Percentiles rank a stretch among this genome's conserved stretches.
Evolutionary conservation across 495 filamentous ascomycete genomes (phyloP).

Genomic region (Penicillium pancosmium): DNA sequence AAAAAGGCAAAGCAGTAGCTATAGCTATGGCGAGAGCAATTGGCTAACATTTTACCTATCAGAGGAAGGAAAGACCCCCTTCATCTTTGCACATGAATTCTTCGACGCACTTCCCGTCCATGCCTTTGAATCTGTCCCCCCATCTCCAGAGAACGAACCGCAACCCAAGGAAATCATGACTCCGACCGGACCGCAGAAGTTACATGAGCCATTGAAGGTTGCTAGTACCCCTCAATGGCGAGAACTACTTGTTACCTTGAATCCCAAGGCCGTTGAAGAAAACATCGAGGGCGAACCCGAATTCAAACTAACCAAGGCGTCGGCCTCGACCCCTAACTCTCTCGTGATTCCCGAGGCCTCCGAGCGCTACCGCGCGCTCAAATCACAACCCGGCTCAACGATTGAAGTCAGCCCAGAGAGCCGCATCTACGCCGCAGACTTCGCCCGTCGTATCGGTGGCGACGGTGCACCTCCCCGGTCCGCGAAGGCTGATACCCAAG

Average conservation of each 20-base stretch:
- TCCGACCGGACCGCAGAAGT: slow-evolving; percentile 45
- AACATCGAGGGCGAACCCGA: slow-evolving; percentile 58
- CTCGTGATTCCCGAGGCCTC: slow-evolving; percentile 85
- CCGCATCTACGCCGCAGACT: slow-evolving; percentile 73
- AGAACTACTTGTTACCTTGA: slow-evolving; percentile 77
- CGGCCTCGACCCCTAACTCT: slow-evolving; percentile 74
- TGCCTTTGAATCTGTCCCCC: slow-evolving; percentile 76
- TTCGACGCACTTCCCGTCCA: slow-evolving; percentile 99
- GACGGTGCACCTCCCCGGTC: slow-evolving; percentile 44
- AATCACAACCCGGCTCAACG: slow-evolving; percentile 59
- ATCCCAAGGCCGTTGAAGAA: slow-evolving; percentile 56
- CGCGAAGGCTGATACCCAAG: slow-evolving; percentile 21
- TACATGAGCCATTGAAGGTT: slow-evolving; percentile 46
- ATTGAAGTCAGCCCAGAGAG: slow-evolving; percentile 92
- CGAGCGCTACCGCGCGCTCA: slow-evolving; percentile 74
- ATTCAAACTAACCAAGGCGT: slow-evolving; percentile 80
- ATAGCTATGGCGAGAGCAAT: background rate
- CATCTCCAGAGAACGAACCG: slow-evolving; percentile 37
- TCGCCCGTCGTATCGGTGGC: slow-evolving; percentile 82
- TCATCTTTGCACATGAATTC: slow-evolving; percentile 96
- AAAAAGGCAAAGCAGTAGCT: background rate
- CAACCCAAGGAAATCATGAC: slow-evolving; percentile 46
- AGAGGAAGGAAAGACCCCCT: slow-evolving; percentile 70
- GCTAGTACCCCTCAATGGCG: slow-evolving; percentile 72
- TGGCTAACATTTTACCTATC: slow-evolving; percentile 3